phyloP scores from a whole-genome alignment of 2,329 filamentous ascomycete species.

The Stagonosporopsis cucurbitacearum region DNA sequence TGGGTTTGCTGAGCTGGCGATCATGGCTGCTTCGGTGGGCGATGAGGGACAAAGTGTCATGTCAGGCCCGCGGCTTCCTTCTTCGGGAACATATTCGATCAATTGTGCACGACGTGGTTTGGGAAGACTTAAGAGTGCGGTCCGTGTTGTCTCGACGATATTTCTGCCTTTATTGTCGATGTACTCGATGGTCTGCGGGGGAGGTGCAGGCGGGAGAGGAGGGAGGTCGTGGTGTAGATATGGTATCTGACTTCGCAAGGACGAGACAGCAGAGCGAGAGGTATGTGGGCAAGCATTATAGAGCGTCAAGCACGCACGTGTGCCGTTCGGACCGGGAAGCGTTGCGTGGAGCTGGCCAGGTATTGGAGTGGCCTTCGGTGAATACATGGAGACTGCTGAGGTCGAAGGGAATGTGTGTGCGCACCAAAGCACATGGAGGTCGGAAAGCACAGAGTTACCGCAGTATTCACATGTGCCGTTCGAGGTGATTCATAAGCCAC shows the following conservation, averaged over 20 bases:
- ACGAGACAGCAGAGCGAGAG: background rate
- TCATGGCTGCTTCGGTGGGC: background rate
- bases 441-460: background rate
- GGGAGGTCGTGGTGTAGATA: background rate
- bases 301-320: slow-evolving; percentile 6
- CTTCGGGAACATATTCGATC: background rate
- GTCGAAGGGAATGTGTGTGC: background rate
- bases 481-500: background rate
- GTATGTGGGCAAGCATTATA: slow-evolving; percentile 12
- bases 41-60: background rate
- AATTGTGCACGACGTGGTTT: background rate
- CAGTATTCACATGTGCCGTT: background rate
- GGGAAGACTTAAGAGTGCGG: background rate
- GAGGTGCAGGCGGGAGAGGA: background rate
- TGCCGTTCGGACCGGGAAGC: background rate
- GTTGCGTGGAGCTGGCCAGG: slow-evolving; percentile 2
- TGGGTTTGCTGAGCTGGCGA: background rate
- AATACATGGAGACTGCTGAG: background rate
- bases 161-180: background rate
- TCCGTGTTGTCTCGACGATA: background rate
- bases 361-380: background rate
- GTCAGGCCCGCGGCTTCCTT: background rate
- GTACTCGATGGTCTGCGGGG: background rate
- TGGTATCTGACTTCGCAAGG: background rate
- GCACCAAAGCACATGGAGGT: background rate